Conservation (phyloP, 2,329 filamentous ascomycete genomes). For the Aspergillus phoenicis region DNA sequence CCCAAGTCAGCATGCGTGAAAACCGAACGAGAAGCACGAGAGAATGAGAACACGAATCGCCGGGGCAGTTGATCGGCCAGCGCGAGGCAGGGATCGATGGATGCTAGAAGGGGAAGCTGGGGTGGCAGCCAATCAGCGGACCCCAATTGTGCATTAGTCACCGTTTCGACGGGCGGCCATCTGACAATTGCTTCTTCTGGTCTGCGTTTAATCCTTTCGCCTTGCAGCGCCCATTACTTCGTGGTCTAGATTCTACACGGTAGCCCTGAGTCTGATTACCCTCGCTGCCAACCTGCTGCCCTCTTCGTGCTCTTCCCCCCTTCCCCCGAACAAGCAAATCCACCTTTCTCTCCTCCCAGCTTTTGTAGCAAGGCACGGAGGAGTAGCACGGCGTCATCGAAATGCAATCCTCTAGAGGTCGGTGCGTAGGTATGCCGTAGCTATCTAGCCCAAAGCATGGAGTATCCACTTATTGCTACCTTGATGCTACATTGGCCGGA, state of each 20-base stretch:
- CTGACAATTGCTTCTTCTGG: background rate
- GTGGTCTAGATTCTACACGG: slow-evolving; percentile 9
- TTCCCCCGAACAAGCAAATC: background rate
- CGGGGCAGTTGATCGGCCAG: background rate
- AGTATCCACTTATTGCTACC: background rate
- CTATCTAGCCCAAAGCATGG: background rate
- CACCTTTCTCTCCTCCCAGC: background rate
- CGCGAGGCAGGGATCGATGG: background rate
- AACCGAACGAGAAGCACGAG: background rate
- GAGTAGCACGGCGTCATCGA: background rate
- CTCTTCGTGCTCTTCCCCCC: background rate
- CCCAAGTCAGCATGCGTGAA: background rate
- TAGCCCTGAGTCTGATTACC: slow-evolving; percentile 5
- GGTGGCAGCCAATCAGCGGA: background rate
- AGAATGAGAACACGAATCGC: slow-evolving; percentile 1
- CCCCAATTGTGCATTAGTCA: background rate
- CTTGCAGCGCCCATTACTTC: background rate
- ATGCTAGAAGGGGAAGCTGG: background rate
- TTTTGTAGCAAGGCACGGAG: background rate
- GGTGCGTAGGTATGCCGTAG: background rate
- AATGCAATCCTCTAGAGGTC: background rate
- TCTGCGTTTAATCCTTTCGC: background rate
- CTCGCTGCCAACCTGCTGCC: background rate
- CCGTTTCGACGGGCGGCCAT: background rate
- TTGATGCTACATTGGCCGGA: background rate